These are phyloP conservation scores for Colletotrichum australisinense DNA, from an alignment of 2,329 filamentous ascomycete genomes.

Conservation along the genomic window DNA sequence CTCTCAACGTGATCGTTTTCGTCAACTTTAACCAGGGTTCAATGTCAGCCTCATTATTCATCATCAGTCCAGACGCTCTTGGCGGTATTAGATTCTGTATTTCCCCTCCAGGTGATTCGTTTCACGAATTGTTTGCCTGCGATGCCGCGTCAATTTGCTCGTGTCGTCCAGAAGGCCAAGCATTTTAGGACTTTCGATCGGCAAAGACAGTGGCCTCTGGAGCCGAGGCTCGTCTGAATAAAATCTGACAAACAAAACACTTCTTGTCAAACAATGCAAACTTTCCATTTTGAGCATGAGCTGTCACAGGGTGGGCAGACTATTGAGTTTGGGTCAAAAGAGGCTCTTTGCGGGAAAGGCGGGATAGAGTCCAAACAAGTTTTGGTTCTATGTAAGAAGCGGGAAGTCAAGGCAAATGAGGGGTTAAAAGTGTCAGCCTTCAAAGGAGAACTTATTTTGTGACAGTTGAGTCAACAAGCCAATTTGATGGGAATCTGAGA, in stretches of 20 bases:
- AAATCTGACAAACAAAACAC: neutral
- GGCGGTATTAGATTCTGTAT: neutral
- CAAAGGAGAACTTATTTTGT: too few relatives aligned
- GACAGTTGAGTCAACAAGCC: neutral
- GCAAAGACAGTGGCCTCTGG: neutral
- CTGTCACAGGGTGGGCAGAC: too few relatives aligned
- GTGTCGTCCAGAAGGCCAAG: neutral
- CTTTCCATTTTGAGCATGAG: neutral
- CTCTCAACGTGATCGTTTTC: neutral
- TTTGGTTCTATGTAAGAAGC: neutral
- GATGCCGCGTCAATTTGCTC: too few relatives aligned
- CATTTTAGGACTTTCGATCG: neutral
- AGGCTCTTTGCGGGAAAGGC: neutral
- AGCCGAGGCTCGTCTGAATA: neutral
- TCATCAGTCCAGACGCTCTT: neutral
- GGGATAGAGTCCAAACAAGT: neutral
- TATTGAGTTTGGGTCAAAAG: neutral
- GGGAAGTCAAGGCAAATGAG: neutral
- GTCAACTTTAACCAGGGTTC: neutral
- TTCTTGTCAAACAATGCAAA: neutral
- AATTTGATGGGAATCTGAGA: too few relatives aligned
- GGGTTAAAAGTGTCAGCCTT: neutral
- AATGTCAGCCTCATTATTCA: neutral
- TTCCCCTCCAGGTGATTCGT: neutral
- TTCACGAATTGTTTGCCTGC: neutral